Percentiles rank a stretch among this genome's conserved stretches.
Evolutionary conservation across 1,284 basidiomycete species (phyloP).

Genomic region (Inonotus hispidus): DNA sequence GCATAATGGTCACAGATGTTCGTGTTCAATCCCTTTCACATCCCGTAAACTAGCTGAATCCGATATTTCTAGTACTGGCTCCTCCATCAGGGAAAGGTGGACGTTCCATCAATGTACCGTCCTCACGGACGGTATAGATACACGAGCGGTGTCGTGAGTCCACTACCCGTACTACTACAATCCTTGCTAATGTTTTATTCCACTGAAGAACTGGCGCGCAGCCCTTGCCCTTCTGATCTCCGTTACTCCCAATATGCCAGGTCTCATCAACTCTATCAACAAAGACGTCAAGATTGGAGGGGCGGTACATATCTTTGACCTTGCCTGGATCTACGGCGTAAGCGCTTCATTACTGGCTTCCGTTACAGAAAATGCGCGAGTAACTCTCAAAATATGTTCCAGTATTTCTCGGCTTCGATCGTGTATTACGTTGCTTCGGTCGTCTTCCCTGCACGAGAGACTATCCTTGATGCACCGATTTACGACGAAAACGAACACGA

Average conservation of each 20-base stretch:
- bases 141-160: constrained; percentile 54
- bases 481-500: constrained; percentile 16
- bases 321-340: constrained; percentile 70
- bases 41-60: neutral
- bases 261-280: constrained; percentile 63
- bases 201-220: constrained; percentile 65
- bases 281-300: constrained; percentile 49
- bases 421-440: constrained; percentile 49
- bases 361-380: neutral
- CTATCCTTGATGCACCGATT: constrained; percentile 46
- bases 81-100: constrained; percentile 54
- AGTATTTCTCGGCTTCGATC: constrained; percentile 37
- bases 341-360: constrained; percentile 24
- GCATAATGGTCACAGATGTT: constrained; percentile 69
- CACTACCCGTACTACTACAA: constrained; percentile 7
- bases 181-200: constrained; percentile 1
- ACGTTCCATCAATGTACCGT: constrained; percentile 68
- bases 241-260: constrained; percentile 61
- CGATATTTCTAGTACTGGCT: constrained; percentile 52
- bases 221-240: constrained; percentile 56
- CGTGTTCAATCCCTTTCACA: constrained; percentile 21
- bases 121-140: constrained; percentile 63
- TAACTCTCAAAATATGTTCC: neutral
- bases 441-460: constrained; percentile 53
- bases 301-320: constrained; percentile 49